Conservation (phyloP, 2,329 filamentous ascomycete species). For the Aureobasidium lini region DNA sequence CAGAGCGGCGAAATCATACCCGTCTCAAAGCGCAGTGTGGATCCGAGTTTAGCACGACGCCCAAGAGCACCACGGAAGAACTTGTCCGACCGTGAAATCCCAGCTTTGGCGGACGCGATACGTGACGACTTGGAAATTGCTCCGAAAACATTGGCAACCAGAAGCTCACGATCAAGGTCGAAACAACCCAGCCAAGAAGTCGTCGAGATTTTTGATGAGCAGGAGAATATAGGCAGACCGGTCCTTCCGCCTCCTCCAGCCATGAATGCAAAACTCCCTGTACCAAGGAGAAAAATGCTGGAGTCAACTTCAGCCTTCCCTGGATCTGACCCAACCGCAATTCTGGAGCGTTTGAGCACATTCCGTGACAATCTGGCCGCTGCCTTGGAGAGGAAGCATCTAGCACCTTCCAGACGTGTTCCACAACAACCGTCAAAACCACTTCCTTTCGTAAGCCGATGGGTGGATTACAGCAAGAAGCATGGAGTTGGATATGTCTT, state of each 20-base stretch:
- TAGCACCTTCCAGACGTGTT: conserved; percentile 30
- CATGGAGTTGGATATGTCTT: conserved; percentile 79
- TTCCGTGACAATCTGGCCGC: conserved; percentile 41
- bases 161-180: conserved; percentile 17
- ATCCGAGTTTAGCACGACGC: conserved; percentile 29
- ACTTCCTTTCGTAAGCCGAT: conserved; percentile 59
- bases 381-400: conserved; percentile 34
- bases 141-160: not conserved
- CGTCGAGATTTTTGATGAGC: conserved; percentile 30
- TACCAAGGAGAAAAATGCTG: conserved; percentile 19
- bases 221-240: conserved; percentile 16
- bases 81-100: conserved; percentile 4
- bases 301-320: conserved; percentile 23
- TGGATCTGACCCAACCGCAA: conserved; percentile 37
- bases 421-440: conserved; percentile 18
- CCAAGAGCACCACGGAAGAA: conserved; percentile 21
- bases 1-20: conserved; percentile 11
- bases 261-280: conserved; percentile 24
- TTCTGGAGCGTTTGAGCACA: conserved; percentile 36
- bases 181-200: conserved; percentile 21
- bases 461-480: conserved; percentile 85
- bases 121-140: conserved; percentile 11
- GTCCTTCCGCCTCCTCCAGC: conserved; percentile 23
- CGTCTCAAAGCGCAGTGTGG: conserved; percentile 25
- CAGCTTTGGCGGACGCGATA: conserved; percentile 5